Percentiles rank a stretch among this genome's conserved stretches.
phyloP scores from a whole-genome alignment of 129 eudicot species.

The Helianthus tuberosus region DNA sequence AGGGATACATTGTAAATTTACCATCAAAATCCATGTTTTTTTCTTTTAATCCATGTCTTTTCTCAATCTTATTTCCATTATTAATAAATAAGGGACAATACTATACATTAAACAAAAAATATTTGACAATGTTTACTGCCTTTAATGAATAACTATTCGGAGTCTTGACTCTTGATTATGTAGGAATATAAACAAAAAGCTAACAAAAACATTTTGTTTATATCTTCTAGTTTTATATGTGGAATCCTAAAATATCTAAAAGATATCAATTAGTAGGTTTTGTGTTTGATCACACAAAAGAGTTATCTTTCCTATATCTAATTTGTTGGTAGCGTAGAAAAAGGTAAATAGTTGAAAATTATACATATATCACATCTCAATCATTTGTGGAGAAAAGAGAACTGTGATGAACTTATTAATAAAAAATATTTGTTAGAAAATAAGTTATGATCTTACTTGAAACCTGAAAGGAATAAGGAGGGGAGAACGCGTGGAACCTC shows the following conservation, averaged over 20 bases:
- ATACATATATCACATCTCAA: not conserved
- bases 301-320: not conserved
- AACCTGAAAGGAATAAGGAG: not conserved
- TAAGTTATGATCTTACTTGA: not conserved
- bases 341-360: not conserved
- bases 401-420: not conserved
- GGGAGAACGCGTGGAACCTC: too few species aligned
- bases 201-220: too few species aligned
- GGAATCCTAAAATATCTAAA: too few species aligned
- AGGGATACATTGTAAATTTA: not conserved
- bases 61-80: slow-evolving; percentile 3
- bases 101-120: too few species aligned
- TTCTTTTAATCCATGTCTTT: slow-evolving; percentile 1
- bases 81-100: not conserved
- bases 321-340: not conserved
- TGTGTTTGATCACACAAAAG: not conserved
- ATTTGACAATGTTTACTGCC: too few species aligned
- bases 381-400: not conserved
- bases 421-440: not conserved
- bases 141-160: too few species aligned
- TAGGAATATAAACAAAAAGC: too few species aligned
- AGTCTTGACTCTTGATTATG: too few species aligned
- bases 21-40: slow-evolving; percentile 1
- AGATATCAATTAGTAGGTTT: not conserved
- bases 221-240: too few species aligned